phyloP scores from a whole-genome alignment of 106 monocot genomes.

The Xerophyta viscosa region DNA sequence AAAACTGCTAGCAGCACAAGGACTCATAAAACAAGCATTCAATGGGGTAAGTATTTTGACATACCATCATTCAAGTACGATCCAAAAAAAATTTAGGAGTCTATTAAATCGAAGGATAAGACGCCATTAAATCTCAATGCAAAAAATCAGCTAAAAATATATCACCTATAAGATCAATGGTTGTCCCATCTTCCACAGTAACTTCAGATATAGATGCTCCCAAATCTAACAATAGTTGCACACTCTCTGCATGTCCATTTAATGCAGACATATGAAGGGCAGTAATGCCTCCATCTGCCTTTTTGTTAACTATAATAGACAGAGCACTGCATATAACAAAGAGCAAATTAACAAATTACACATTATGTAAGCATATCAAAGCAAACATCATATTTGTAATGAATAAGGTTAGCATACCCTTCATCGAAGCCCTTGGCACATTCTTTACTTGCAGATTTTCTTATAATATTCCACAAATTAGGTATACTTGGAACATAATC shows the following conservation, averaged over 20 bases:
- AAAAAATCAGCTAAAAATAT: not conserved
- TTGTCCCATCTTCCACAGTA: conserved; percentile 86
- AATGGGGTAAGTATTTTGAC: too few species aligned
- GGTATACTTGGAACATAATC: conserved; percentile 78
- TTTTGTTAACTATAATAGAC: conserved; percentile 54
- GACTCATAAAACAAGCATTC: too few species aligned
- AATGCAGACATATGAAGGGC: conserved; percentile 97
- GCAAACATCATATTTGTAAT: not conserved
- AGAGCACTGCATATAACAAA: conserved; percentile 42
- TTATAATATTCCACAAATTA: conserved; percentile 46
- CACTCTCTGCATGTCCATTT: conserved; percentile 71
- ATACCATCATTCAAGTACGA: too few species aligned
- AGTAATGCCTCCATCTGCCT: conserved; percentile 92
- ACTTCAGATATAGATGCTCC: conserved; percentile 66
- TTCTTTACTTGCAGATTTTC: conserved; percentile 25
- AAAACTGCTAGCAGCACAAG: too few species aligned
- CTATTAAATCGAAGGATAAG: not conserved
- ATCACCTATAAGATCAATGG: conserved; percentile 88
- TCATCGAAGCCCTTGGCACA: conserved; percentile 48
- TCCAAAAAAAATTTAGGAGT: not conserved
- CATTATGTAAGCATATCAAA: not conserved
- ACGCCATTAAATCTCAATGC: not conserved
- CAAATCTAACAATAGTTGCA: conserved; percentile 83
- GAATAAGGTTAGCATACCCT: conserved; percentile 21
- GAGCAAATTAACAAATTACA: conserved; percentile 3